Base-by-base conservation (phyloP, 2,329 filamentous ascomycete species). In the Sporothrix globosa region DNA sequence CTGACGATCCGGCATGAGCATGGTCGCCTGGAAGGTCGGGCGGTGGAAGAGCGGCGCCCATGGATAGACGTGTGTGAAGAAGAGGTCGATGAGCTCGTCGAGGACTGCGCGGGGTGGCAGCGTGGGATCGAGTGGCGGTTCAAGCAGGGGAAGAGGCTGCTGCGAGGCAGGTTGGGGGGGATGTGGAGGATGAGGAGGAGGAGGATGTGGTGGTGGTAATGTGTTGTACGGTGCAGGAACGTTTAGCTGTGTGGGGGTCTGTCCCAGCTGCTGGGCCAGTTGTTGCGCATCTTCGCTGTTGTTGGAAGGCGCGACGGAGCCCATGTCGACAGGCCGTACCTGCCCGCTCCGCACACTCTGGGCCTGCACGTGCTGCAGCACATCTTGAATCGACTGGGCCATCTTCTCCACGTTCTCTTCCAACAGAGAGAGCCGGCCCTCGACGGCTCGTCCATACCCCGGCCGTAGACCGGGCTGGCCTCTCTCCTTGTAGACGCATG, bases 391-490 rank as follows among this genome's bases (percentile, higher is more conserved):
- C 9, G 60, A 65, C 60, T 67, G 65, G 44, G 46, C 52, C 41
- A 73, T 70, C 46, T 53, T 48, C 44, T 24, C 54, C 56, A 73
- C 67, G 41, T 46, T 72, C 34, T 61, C 70, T 53, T 73, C 72
- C 11, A 73, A 60, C 19, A 58, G 4, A 13, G 70, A 41, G 30
- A 73, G 53, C 4, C 72, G 70, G 9, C 39, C n/a, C 69, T 73
- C 72, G 44, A 73, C 65, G 46, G 70, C 72, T 4, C 71, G 71
- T 7, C 72, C 70, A 44, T 73, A 73, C 41, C 72, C 72, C 4
- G 72, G 72, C 9, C 70, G 70, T 44, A 73, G 30, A 11, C 72
- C 72, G 2, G 72, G 72, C 66, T 70, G 70, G 39, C 72, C 72
- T 34, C 63, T 69, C 44, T 73, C 72, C 14, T 54, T 52, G 67